phyloP scores from a whole-genome alignment of 202 grass and related monocot genomes.

The Carex sylvatica region DNA sequence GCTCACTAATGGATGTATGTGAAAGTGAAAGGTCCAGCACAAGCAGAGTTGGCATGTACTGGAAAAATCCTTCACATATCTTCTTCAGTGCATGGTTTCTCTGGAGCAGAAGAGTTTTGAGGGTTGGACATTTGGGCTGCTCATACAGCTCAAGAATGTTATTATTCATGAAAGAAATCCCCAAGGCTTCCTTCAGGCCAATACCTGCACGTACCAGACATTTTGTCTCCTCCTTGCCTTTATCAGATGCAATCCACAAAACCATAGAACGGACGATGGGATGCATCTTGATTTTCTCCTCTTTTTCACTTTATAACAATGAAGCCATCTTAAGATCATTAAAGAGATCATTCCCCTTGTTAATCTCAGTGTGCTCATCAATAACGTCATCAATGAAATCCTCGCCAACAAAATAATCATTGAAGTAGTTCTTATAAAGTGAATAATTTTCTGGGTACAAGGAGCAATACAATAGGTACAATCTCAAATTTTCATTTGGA shows the following conservation, averaged over 20 bases:
- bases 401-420: slow-evolving; percentile 82
- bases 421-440: slow-evolving; percentile 66
- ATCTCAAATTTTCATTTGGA: slow-evolving; percentile 56
- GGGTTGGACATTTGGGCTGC: slow-evolving; percentile 43
- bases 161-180: slow-evolving; percentile 65
- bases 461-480: slow-evolving; percentile 71
- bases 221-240: slow-evolving; percentile 64
- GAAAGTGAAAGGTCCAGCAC: slow-evolving; percentile 65
- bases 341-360: slow-evolving; percentile 76
- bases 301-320: slow-evolving; percentile 61
- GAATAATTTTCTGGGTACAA: slow-evolving; percentile 61
- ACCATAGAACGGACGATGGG: slow-evolving; percentile 80
- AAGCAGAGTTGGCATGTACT: slow-evolving; percentile 65
- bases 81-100: slow-evolving; percentile 44
- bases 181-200: slow-evolving; percentile 60
- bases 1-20: slow-evolving; percentile 55
- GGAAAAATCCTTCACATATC: slow-evolving; percentile 82
- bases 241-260: slow-evolving; percentile 79
- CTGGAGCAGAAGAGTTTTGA: slow-evolving; percentile 66
- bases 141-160: slow-evolving; percentile 62
- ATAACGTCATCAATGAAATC: slow-evolving; percentile 85
- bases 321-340: slow-evolving; percentile 70
- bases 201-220: slow-evolving; percentile 64
- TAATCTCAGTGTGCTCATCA: slow-evolving; percentile 66
- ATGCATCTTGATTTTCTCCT: slow-evolving; percentile 76